These are phyloP conservation scores for Endocalyx cinctus DNA, from an alignment of 2,329 filamentous ascomycete genomes.

Conservation along the genomic window DNA sequence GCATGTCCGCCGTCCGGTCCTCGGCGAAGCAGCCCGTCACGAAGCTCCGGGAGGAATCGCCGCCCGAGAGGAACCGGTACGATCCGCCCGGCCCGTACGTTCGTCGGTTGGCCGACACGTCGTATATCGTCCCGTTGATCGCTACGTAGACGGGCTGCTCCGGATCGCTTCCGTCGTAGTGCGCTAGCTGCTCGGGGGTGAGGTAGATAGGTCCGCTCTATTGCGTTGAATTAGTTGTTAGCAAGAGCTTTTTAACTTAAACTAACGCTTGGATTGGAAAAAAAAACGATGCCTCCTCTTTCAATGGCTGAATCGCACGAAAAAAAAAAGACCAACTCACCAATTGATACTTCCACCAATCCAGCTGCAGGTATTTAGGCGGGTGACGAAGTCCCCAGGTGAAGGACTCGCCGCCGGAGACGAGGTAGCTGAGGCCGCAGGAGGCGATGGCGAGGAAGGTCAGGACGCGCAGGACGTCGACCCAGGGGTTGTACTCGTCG, in stretches of 20 bases:
- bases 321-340: conserved; percentile 42
- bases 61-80: conserved; percentile 82
- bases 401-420: conserved; percentile 65
- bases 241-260: too few species aligned
- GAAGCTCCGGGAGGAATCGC: conserved; percentile 82
- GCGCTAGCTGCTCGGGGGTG: conserved; percentile 67
- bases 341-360: conserved; percentile 55
- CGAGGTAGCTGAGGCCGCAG: conserved; percentile 69
- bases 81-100: conserved; percentile 80
- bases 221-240: conserved; percentile 35
- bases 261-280: background rate
- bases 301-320: too few species aligned
- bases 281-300: too few species aligned
- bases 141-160: conserved; percentile 81
- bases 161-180: conserved; percentile 74
- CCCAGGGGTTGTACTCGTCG: conserved; percentile 48
- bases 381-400: conserved; percentile 61
- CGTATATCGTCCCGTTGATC: conserved; percentile 82
- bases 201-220: conserved; percentile 60
- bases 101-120: conserved; percentile 64
- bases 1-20: conserved; percentile 78
- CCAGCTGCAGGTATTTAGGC: conserved; percentile 56
- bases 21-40: conserved; percentile 89
- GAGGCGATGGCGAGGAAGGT: conserved; percentile 63
- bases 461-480: conserved; percentile 67